Evolutionary conservation across 192 early-diverging fungal genomes (phyloP).

Genomic region (Paraglomus brasilianum): DNA sequence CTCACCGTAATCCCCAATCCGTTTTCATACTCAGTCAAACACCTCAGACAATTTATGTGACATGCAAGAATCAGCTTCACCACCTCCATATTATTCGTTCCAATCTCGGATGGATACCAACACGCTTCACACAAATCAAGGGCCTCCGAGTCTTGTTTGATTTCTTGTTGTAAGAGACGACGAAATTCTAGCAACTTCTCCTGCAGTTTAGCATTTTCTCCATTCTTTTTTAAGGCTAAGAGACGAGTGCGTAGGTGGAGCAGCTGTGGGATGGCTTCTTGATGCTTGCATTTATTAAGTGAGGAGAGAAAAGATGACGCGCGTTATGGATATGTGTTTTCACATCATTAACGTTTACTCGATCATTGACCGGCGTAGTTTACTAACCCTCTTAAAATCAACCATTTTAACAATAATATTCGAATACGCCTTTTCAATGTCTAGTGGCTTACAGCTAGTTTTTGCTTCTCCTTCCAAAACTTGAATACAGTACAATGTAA

Average conservation of each 20-base stretch:
- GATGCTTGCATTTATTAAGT: background rate
- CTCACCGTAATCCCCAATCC: constrained; percentile 34
- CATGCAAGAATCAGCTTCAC: constrained; percentile 35
- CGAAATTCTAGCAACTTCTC: no score
- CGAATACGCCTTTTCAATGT: constrained; percentile 53
- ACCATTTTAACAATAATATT: constrained; percentile 46
- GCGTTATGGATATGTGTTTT: background rate
- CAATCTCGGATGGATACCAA: constrained; percentile 23
- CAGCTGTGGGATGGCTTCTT: background rate
- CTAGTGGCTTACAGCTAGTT: constrained; percentile 37
- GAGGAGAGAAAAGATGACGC: background rate
- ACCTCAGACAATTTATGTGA: constrained; percentile 37
- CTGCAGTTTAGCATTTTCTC: no score
- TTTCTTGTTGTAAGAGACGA: no score
- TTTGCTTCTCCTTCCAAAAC: constrained; percentile 6
- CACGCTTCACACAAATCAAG: no score
- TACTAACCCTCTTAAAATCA: constrained; percentile 36
- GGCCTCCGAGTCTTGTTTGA: no score
- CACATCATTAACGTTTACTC: background rate
- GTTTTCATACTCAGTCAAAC: constrained; percentile 34
- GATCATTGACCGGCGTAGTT: background rate
- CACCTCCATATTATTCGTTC: constrained; percentile 25
- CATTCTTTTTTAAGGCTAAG: no score
- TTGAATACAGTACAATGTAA: no score
- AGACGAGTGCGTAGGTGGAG: background rate